Evolutionary conservation across 2,329 filamentous ascomycete species (phyloP).

Genomic region (Colletotrichum noveboracense): DNA sequence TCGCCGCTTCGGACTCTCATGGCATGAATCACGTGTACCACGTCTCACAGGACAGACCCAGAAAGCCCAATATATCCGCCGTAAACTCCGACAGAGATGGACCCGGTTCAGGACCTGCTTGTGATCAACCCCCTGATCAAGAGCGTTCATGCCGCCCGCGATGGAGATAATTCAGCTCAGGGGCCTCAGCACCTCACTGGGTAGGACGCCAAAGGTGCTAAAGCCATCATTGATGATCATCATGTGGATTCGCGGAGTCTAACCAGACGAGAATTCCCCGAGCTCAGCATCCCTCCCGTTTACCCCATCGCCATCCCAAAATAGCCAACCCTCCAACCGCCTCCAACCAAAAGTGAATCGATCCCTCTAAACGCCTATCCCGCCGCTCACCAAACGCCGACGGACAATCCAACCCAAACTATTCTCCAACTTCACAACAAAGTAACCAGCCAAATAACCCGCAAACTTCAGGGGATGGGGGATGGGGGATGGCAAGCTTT

Average conservation of each 20-base stretch:
- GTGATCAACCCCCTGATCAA: not conserved
- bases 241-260: not conserved
- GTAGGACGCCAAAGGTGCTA: too few relatives aligned
- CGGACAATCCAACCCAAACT: not conserved
- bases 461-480: too few relatives aligned
- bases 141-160: not conserved
- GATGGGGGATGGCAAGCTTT: not conserved
- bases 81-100: not conserved
- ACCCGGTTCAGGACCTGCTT: not conserved
- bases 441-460: not conserved
- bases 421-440: not conserved
- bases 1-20: not conserved
- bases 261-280: not conserved
- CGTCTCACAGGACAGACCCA: not conserved
- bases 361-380: not conserved
- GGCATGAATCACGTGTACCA: not conserved
- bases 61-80: not conserved
- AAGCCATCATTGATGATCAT: not conserved
- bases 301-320: not conserved
- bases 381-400: not conserved
- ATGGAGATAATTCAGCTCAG: not conserved
- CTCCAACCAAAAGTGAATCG: not conserved
- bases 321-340: not conserved
- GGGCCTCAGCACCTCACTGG: not conserved
- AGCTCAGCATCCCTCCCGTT: not conserved